Evolutionary conservation across 345 rosid species (phyloP).

Genomic region (Populus euphratica): DNA sequence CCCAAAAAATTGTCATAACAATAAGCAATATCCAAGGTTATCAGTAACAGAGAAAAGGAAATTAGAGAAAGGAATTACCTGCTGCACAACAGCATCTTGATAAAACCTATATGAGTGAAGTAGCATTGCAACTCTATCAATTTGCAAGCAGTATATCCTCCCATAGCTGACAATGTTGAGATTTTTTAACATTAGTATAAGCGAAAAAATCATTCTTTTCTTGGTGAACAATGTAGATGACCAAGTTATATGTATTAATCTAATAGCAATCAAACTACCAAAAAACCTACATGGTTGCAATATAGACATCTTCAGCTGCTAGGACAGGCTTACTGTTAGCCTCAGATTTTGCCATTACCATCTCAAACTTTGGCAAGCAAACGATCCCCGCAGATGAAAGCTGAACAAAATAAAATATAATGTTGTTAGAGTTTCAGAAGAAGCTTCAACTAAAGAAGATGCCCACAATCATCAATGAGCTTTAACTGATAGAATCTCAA

Average conservation of each 20-base stretch:
- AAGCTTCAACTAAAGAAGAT: slow-evolving; percentile 1
- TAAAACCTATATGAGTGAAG: slow-evolving; percentile 88
- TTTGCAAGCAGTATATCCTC: slow-evolving; percentile 95
- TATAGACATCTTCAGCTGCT: slow-evolving; percentile 75
- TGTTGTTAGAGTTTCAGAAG: slow-evolving; percentile 15
- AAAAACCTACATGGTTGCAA: slow-evolving; percentile 71
- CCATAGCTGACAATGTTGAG: slow-evolving; percentile 69
- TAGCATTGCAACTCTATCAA: slow-evolving; percentile 94
- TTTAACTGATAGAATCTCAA: neutral
- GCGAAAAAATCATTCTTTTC: neutral
- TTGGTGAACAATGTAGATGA: neutral
- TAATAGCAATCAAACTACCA: slow-evolving; percentile 10
- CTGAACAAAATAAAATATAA: slow-evolving; percentile 47
- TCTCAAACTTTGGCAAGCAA: slow-evolving; percentile 91
- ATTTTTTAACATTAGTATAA: slow-evolving; percentile 11
- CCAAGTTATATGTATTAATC: slow-evolving; percentile 4
- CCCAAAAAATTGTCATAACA: neutral
- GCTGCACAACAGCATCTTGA: slow-evolving; percentile 92
- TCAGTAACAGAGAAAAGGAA: slow-evolving; percentile 2
- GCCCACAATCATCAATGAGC: neutral
- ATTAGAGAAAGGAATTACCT: slow-evolving; percentile 41
- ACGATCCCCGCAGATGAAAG: slow-evolving; percentile 88
- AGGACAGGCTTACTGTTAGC: slow-evolving; percentile 86
- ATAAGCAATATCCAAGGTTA: neutral
- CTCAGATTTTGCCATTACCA: slow-evolving; percentile 87